Evolutionary conservation across 371 early-diverging fungal species (phyloP), one percentile per base, ranked within the genome.

Genomic region (Funneliformis caledonium): DNA sequence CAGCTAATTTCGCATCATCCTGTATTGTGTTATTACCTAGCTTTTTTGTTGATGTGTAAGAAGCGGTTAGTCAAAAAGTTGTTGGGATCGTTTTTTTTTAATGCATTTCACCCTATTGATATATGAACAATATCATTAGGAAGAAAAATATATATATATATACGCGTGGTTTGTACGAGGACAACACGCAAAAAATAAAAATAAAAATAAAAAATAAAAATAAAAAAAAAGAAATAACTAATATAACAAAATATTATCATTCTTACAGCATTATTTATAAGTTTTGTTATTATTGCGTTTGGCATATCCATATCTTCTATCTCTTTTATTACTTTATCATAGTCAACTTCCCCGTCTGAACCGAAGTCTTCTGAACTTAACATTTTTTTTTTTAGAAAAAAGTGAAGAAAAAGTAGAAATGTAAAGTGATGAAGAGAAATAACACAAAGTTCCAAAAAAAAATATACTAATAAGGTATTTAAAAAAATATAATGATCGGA

Each of bases 271-370:
- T 72, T 72, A 22, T 72, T 47, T 43, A 72, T 31, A 33, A 72
- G 48, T 52, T 72, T 72, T 22, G 22, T 72, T 31, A 72, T 14
- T 52, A 72, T 12, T 31, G 22, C n/a, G n/a, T 31, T 33, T 31
- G 48, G 72, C 72, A 72, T 72, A 37, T 72, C 72, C 19, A 72
- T 33, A 72, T 72, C 52, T 72, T 47, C 72, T 26, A 72, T 56
- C 16, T 43, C 50, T 72, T 72, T 31, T 14, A 50, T 10, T 33
- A 31, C 26, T 50, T 72, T 26, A 37, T 72, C 33, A 72, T 50
- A 50, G 19, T 72, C 72, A 26, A 52, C 22, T 52, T 72, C 72
- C 50, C 31, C 19, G 14, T 72, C 50, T 43, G 33, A 31, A 64
- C 33, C 12, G 26, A 31, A 22, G 4, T 64, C 64, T 26, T 64